Base-by-base conservation (phyloP, 108 stramenopile genomes). In the Skeletonema potamos region DNA sequence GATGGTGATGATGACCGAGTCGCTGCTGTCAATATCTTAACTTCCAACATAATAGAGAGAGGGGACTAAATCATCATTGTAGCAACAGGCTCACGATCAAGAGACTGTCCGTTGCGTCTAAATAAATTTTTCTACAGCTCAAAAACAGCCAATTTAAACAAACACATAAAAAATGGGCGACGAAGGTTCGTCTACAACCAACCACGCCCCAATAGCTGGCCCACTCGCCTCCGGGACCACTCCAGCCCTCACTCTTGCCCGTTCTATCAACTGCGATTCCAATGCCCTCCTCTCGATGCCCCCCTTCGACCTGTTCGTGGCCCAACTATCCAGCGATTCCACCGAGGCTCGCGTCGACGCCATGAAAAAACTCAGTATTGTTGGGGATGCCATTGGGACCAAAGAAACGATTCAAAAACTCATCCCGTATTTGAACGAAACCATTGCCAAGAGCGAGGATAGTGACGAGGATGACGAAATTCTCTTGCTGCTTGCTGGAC, bases 311-410 rank as follows among this genome's bases (percentile, higher is more conserved):
- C 83, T 95, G 4, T 93, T 91, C 67, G 68, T 78, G 46, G 78
- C 76, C 28, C 94, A 95, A 67, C 68, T 92, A 70, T 71, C 82
- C 57, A 66, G 73, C 43, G 83, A 81, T 30, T 85, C 82, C 75
- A 77, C 88, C 51, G 91, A 92, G 66, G 87, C 90, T 1, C 85
- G 87, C 24, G 86, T 95, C 46, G 92, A 95, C 58, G 92, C 92
- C 43, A 96, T 96, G 94, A 87, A 89, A 63, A 89, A 89, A 36
- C 70, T 96, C 26, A 74, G 79, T 17, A 82, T 96, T 24, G 94
- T 96, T 10, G 90, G 89, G 18, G 84, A 75, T 64, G 89, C 94
- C 48, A 85, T 92, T 70, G 91, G 91, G 13, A 70, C 72, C 9
- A 84, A 86, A 9, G 79, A 73, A n/a, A 85, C 84, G 6, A 63